phyloP scores from a whole-genome alignment of 164 flowering plant species.

The Cinnamomum chago region DNA sequence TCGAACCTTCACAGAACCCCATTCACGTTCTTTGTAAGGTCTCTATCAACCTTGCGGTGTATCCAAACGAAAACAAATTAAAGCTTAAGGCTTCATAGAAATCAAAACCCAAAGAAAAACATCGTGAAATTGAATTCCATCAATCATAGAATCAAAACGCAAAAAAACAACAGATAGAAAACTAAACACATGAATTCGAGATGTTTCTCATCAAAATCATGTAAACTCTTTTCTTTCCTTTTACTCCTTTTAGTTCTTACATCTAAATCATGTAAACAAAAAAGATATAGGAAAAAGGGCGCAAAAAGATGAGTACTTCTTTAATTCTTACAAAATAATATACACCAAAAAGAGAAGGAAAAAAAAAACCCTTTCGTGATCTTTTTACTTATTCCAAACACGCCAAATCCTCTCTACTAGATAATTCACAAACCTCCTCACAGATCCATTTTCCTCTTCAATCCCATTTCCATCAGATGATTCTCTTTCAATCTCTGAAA shows the following conservation, averaged over 20 bases:
- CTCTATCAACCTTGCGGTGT: too few species aligned
- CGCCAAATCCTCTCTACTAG: conserved; percentile 66
- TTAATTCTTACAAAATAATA: background rate
- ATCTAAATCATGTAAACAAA: background rate
- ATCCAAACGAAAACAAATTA: too few species aligned
- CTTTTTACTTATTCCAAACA: conserved; percentile 11
- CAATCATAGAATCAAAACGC: too few species aligned
- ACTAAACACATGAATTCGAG: background rate
- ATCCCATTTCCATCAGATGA: conserved; percentile 16
- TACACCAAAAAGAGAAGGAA: background rate
- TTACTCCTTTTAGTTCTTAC: background rate
- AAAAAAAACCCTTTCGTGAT: background rate
- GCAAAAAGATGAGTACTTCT: background rate
- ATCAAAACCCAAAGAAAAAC: background rate
- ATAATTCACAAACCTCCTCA: conserved; percentile 50
- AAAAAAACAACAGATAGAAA: too few species aligned
- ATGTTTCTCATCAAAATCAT: too few species aligned
- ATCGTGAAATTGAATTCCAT: background rate
- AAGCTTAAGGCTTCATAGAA: too few species aligned
- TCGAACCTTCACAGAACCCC: too few species aligned
- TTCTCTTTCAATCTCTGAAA: background rate
- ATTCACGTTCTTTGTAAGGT: too few species aligned
- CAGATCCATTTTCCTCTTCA: conserved; percentile 42
- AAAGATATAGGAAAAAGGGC: background rate
- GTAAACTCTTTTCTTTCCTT: background rate